Evolutionary conservation across 805 yeast genomes (phyloP).

Genomic region (Zygosaccharomyces bailii): DNA sequence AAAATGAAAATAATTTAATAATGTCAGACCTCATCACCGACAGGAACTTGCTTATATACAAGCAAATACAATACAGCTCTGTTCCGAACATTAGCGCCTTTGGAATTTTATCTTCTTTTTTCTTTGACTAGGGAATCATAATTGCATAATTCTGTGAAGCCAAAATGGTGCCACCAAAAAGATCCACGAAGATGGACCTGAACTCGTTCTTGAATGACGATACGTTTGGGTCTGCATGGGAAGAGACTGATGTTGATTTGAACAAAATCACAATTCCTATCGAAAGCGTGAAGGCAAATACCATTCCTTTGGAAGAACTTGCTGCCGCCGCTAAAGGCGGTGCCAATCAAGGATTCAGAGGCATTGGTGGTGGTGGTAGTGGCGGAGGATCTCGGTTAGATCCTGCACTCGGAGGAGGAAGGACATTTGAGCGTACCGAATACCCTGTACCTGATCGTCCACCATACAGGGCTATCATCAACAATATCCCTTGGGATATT

Average conservation of each 20-base stretch:
- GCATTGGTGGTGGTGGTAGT: slow-evolving; percentile 33
- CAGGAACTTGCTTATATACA: neutral
- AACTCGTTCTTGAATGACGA: slow-evolving; percentile 80
- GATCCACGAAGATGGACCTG: slow-evolving; percentile 76
- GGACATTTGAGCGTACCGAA: slow-evolving; percentile 52
- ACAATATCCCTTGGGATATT: slow-evolving; percentile 80
- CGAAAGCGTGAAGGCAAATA: slow-evolving; percentile 28
- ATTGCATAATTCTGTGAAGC: slow-evolving; percentile 4
- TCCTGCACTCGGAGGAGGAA: slow-evolving; percentile 39
- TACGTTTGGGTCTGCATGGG: slow-evolving; percentile 73
- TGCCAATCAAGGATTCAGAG: slow-evolving; percentile 24
- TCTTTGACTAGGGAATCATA: neutral
- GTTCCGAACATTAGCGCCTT: neutral
- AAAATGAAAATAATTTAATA: neutral
- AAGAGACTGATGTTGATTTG: slow-evolving; percentile 77
- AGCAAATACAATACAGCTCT: neutral
- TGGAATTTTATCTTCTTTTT: neutral
- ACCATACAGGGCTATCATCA: slow-evolving; percentile 87
- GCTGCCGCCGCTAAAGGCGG: slow-evolving; percentile 28
- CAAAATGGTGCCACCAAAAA: slow-evolving; percentile 59
- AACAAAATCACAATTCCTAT: slow-evolving; percentile 55
- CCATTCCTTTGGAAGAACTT: slow-evolving; percentile 31
- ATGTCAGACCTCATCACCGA: slow-evolving; percentile 6
- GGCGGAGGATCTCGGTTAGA: slow-evolving; percentile 35
- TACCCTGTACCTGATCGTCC: slow-evolving; percentile 87